Base-by-base conservation (phyloP, 2,329 filamentous ascomycete species). In the Sarocladium kiliense region DNA sequence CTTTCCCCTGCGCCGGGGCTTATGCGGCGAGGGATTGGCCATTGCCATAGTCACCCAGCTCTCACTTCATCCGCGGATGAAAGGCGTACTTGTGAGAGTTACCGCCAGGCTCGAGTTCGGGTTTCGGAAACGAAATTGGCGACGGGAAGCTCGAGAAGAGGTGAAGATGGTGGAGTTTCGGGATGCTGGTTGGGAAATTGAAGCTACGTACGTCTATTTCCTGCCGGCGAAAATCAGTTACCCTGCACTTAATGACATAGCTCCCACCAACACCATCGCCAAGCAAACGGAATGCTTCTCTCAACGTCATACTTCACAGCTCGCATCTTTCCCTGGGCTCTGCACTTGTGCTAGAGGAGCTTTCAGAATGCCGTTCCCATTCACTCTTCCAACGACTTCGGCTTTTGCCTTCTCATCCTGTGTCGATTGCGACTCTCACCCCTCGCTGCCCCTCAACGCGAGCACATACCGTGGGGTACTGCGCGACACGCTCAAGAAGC, bases 381-480 rank as follows among this genome's bases (percentile, higher is more conserved):
- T 96, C 66, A 75, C 82, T 11, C 83, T 97, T 30, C 92, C 94
- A 2, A 97, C 93, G 1, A 97, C 93, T 4, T 96, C 91, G 32
- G 83, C 87, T 54, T 87, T 96, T 66, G 86, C 89, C 54, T 93
- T 96, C 67, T 87, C 89, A 21, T 78, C 86, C 36, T 88, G 79
- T 70, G 87, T 96, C 71, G 81, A 75, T 63, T 93, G 88, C 65
- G 82, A 86, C 60, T 91, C 90, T 2, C 93, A 97, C 71, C 93
- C 94, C 3, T 96, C 93, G 0, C 79, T 99, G 41, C 90, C 91
- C 23, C 82, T 93, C 63, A 82, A 83, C 55, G 87, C 91, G 21
- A 92, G 91, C 61, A 93, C 89, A 9, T 85, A 90, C 65, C 89
- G 94, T 58, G 88, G 89, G 62, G 83, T 96, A 18, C 80, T 97